These are phyloP conservation scores for Amanita subjunquillea DNA, from an alignment of 768 basidiomycete species.

Conservation along the genomic window DNA sequence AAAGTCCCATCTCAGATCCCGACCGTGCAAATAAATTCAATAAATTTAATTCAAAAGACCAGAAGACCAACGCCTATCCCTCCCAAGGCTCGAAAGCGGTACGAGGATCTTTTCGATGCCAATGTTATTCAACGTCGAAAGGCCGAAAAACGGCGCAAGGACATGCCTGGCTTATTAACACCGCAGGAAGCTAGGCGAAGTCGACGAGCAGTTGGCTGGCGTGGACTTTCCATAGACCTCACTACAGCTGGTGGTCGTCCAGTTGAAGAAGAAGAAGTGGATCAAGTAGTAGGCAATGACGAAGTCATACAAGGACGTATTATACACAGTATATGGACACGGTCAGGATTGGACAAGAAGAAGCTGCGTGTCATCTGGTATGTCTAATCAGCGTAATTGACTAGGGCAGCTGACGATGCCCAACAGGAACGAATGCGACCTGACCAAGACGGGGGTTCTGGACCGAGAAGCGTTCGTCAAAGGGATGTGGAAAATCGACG, in stretches of 20 bases:
- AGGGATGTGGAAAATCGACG: constrained; percentile 85
- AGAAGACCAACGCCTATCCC: constrained; percentile 62
- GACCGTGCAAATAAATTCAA: constrained; percentile 7
- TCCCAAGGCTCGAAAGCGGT: constrained; percentile 48
- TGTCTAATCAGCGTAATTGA: constrained; percentile 11
- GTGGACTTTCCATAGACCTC: constrained; percentile 60
- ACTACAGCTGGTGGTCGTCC: constrained; percentile 31
- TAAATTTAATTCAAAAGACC: constrained; percentile 15
- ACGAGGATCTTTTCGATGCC: constrained; percentile 55
- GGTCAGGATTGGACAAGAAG: constrained; percentile 42
- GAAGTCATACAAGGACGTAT: constrained; percentile 47
- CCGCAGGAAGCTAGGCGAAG: constrained; percentile 29
- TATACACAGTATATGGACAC: constrained; percentile 52
- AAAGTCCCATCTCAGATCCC: background rate
- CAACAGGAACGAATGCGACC: constrained; percentile 63
- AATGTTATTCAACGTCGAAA: constrained; percentile 43
- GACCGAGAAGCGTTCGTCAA: constrained; percentile 57
- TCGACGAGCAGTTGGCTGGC: constrained; percentile 63
- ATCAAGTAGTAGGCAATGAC: constrained; percentile 24
- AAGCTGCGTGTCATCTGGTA: constrained; percentile 62
- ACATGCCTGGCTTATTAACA: constrained; percentile 22
- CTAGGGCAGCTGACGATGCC: background rate
- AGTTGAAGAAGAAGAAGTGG: constrained; percentile 14
- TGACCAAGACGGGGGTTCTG: constrained; percentile 41
- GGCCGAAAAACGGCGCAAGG: constrained; percentile 22